A percentile compares a stretch with the other conserved stretches of the same genome.
Evolutionary conservation across 192 early-diverging fungal species (phyloP).

Genomic region (Coemansia reversa): DNA sequence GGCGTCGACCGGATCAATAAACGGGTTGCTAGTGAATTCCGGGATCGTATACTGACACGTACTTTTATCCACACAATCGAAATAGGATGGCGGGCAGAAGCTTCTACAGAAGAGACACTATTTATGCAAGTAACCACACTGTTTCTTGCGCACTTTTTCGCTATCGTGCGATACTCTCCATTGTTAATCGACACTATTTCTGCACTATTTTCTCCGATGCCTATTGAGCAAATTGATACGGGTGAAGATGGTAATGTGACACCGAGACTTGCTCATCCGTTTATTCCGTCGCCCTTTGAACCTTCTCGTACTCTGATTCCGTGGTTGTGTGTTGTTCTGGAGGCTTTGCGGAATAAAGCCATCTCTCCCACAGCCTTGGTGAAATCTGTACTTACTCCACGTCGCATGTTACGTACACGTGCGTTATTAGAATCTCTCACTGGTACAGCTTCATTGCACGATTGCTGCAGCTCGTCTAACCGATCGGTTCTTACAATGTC

Average conservation of each 20-base stretch:
- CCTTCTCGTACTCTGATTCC: conserved; percentile 43
- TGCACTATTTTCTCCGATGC: conserved; percentile 28
- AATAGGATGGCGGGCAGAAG: conserved; percentile 28
- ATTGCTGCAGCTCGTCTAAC: conserved; percentile 35
- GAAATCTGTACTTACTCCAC: conserved; percentile 44
- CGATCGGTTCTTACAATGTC: conserved; percentile 12
- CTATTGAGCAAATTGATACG: background rate
- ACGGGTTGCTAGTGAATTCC: conserved; percentile 29
- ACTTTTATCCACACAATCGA: conserved; percentile 37
- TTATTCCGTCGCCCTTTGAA: conserved; percentile 42
- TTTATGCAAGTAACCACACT: conserved; percentile 52
- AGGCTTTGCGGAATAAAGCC: conserved; percentile 48
- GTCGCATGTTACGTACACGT: conserved; percentile 47
- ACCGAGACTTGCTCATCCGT: conserved; percentile 16
- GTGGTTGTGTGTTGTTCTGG: conserved; percentile 40
- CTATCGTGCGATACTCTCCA: conserved; percentile 46
- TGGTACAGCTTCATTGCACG: conserved; percentile 16
- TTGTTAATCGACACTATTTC: conserved; percentile 35
- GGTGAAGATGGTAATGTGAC: conserved; percentile 3
- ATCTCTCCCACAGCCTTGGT: conserved; percentile 47
- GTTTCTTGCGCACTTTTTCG: conserved; percentile 48
- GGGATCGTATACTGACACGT: conserved; percentile 36
- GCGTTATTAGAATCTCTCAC: conserved; percentile 48
- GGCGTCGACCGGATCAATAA: conserved; percentile 58
- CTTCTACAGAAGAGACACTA: conserved; percentile 34